Conservation (phyloP, 2,329 filamentous ascomycete genomes). For the Aureobasidium leucospermi region DNA sequence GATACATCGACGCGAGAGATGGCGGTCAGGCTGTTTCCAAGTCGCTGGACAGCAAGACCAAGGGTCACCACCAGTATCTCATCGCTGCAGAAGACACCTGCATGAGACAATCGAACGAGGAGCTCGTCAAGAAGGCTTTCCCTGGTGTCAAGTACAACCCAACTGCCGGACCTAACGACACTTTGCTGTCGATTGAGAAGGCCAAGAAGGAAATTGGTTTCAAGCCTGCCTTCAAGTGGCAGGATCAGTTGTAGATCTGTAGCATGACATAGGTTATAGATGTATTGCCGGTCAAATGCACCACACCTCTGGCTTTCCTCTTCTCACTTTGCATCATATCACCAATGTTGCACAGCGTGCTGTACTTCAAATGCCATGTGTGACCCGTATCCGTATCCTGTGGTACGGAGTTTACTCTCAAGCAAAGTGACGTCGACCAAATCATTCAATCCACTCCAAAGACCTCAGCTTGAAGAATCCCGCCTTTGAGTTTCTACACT, state of each 20-base stretch:
- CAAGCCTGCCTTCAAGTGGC: slow-evolving; percentile 20
- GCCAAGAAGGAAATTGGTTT: slow-evolving; percentile 21
- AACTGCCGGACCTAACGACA: slow-evolving; percentile 18
- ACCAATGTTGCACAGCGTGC: too few species aligned
- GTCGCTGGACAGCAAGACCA: slow-evolving; percentile 17
- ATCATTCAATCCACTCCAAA: too few species aligned
- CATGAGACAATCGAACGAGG: slow-evolving; percentile 20
- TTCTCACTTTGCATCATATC: too few species aligned
- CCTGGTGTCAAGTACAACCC: slow-evolving; percentile 19
- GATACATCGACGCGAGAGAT: slow-evolving; percentile 20
- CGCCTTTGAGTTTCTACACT: too few species aligned
- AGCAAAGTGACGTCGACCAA: too few species aligned
- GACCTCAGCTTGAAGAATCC: too few species aligned
- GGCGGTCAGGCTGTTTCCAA: slow-evolving; percentile 19
- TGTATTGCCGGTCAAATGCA: not conserved
- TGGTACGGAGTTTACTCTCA: too few species aligned
- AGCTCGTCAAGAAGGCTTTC: slow-evolving; percentile 20
- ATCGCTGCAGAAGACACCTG: slow-evolving; percentile 20
- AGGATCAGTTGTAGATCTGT: slow-evolving; percentile 17
- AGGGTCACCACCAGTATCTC: slow-evolving; percentile 20
- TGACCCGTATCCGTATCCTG: too few species aligned
- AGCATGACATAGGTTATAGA: not conserved
- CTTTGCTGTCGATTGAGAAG: slow-evolving; percentile 20
- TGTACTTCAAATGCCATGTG: too few species aligned
- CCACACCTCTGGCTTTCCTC: too few species aligned